phyloP scores from a whole-genome alignment of 768 basidiomycete species.

The Tricholoma furcatifolium region DNA sequence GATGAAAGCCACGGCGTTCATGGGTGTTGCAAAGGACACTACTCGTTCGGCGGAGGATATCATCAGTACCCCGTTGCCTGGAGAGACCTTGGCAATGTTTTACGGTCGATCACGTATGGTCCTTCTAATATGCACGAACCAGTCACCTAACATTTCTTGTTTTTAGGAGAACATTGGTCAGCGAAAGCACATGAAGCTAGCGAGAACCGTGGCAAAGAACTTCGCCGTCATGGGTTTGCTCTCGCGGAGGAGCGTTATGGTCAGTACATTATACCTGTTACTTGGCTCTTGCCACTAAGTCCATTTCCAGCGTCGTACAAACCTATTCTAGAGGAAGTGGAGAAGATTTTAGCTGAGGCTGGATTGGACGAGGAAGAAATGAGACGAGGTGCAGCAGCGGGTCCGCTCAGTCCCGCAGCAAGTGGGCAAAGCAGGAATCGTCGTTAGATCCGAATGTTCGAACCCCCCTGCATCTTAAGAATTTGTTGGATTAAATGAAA shows the following conservation, averaged over 20 bases:
- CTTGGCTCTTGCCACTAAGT: background rate
- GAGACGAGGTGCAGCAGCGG: constrained; percentile 51
- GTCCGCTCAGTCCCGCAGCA: constrained; percentile 25
- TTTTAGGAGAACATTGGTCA: constrained; percentile 77
- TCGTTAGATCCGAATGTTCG: constrained; percentile 13
- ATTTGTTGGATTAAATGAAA: too few species aligned
- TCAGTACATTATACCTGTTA: constrained; percentile 29
- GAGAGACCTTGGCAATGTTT: constrained; percentile 81
- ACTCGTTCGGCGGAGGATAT: constrained; percentile 66
- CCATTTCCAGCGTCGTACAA: constrained; percentile 66
- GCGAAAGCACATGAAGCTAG: constrained; percentile 60
- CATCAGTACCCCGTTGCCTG: constrained; percentile 77
- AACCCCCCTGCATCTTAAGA: too few species aligned
- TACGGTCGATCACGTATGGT: constrained; percentile 76
- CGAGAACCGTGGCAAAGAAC: constrained; percentile 72
- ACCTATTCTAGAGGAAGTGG: constrained; percentile 78
- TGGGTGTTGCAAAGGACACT: constrained; percentile 64
- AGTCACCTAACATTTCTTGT: background rate
- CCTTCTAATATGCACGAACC: background rate
- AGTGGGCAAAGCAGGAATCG: constrained; percentile 53
- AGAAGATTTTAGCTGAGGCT: constrained; percentile 79
- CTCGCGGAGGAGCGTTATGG: constrained; percentile 75
- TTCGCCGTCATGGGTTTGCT: constrained; percentile 76
- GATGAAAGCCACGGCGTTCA: constrained; percentile 37
- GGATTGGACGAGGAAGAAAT: constrained; percentile 86